phyloP scores from a whole-genome alignment of 371 early-diverging fungal species.

The Lichtheimia ramosa region DNA sequence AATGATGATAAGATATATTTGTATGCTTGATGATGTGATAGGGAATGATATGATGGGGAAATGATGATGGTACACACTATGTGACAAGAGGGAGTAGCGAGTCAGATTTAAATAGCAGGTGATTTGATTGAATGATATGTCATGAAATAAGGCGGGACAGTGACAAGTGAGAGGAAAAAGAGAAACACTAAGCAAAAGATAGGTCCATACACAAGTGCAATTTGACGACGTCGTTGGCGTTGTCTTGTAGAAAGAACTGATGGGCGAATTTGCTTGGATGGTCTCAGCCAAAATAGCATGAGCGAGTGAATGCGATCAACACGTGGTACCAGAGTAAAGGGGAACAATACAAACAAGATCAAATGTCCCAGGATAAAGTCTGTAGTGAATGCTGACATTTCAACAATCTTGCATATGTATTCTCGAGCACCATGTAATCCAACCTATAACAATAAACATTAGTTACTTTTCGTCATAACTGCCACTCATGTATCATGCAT shows the following conservation, averaged over 20 bases:
- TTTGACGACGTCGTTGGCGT: slow-evolving; percentile 57
- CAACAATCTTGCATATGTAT: slow-evolving; percentile 84
- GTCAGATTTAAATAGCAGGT: no score
- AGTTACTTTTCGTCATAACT: background rate
- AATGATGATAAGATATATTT: no score
- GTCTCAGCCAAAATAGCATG: slow-evolving; percentile 83
- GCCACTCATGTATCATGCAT: slow-evolving; percentile 7
- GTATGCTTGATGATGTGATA: no score
- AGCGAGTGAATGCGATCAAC: slow-evolving; percentile 79
- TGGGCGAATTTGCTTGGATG: slow-evolving; percentile 73
- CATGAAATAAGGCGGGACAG: slow-evolving; percentile 16
- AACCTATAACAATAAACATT: background rate
- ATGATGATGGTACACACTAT: no score
- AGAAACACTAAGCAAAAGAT: slow-evolving; percentile 58
- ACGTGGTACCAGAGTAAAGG: slow-evolving; percentile 72
- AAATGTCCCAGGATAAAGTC: slow-evolving; percentile 82
- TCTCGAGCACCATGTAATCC: slow-evolving; percentile 62
- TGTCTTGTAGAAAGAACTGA: slow-evolving; percentile 75
- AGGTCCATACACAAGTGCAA: slow-evolving; percentile 63
- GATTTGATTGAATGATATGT: background rate
- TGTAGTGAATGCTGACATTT: slow-evolving; percentile 81
- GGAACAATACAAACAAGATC: slow-evolving; percentile 70
- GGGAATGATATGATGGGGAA: no score
- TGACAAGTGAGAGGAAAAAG: slow-evolving; percentile 13
- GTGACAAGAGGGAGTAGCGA: no score